These are phyloP conservation scores for Ophiostoma tasmaniense DNA, from an alignment of 2,329 filamentous ascomycete genomes.

Conservation along the genomic window DNA sequence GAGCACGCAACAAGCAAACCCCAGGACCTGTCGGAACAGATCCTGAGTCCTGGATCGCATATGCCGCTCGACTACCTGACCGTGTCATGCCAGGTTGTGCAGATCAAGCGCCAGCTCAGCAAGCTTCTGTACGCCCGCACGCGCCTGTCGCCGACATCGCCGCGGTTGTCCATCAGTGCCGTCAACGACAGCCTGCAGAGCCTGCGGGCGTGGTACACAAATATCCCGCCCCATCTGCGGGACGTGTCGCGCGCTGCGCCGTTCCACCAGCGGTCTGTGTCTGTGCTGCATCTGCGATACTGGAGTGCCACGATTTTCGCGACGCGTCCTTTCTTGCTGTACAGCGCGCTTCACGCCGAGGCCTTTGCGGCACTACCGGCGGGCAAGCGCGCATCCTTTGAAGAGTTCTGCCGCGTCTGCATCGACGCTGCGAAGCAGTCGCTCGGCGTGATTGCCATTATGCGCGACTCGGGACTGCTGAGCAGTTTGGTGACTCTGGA, in stretches of 20 bases:
- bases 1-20: conserved; percentile 19
- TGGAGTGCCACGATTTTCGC: conserved; percentile 22
- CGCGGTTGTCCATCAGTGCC: conserved; percentile 18
- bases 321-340: conserved; percentile 30
- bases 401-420: conserved; percentile 22
- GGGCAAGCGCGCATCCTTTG: conserved; percentile 22
- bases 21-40: conserved; percentile 22
- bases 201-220: conserved; percentile 21
- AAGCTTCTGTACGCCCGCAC: conserved; percentile 19
- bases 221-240: conserved; percentile 23
- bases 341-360: conserved; percentile 19
- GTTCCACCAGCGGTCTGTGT: conserved; percentile 24
- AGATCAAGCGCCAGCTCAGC: conserved; percentile 22
- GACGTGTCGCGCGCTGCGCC: conserved; percentile 20
- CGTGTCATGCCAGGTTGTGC: conserved; percentile 22
- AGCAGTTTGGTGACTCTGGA: conserved; percentile 24
- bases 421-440: conserved; percentile 22
- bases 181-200: conserved; percentile 19
- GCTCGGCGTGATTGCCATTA: conserved; percentile 20
- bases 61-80: conserved; percentile 25
- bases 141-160: background rate
- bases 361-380: conserved; percentile 14
- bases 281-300: conserved; percentile 24
- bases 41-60: conserved; percentile 24
- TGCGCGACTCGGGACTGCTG: conserved; percentile 21